phyloP scores from a whole-genome alignment of 208 protist genomes.

The Wallacemonas sp. region DNA sequence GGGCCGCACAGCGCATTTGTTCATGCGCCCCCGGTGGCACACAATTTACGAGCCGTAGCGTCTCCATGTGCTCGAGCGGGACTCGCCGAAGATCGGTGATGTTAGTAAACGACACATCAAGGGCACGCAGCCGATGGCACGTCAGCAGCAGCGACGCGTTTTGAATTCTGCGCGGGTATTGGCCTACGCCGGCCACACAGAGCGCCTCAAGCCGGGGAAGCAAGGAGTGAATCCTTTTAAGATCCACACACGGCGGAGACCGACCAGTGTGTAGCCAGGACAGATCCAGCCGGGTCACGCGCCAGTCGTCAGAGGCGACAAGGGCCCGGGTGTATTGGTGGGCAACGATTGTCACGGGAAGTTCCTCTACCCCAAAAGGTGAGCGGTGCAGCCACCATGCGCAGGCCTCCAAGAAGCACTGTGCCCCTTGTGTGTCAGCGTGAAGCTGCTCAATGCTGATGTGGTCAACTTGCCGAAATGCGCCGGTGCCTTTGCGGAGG shows the following conservation, averaged over 20 bases:
- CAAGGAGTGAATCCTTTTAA: neutral
- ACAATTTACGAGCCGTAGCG: neutral
- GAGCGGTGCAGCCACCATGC: conserved; percentile 7
- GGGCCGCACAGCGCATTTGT: neutral
- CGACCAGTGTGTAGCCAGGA: neutral
- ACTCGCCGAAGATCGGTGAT: neutral
- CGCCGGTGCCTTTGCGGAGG: neutral
- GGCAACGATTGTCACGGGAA: neutral
- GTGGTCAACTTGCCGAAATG: neutral
- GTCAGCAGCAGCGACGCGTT: neutral
- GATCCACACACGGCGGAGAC: neutral
- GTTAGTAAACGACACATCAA: neutral
- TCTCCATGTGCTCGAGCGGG: neutral
- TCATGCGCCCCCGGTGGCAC: neutral
- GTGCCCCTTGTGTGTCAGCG: neutral
- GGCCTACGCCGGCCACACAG: neutral
- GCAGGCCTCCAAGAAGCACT: neutral
- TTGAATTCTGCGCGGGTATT: neutral
- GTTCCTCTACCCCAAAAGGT: neutral
- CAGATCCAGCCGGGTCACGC: neutral
- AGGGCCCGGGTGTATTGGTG: neutral
- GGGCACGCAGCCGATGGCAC: neutral
- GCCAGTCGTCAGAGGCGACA: neutral
- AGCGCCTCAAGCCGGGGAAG: neutral
- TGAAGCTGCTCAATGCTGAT: conserved; percentile 1